Evolutionary conservation across 176 grass and related monocot genomes (phyloP).

Genomic region (Paspalum notatum): DNA sequence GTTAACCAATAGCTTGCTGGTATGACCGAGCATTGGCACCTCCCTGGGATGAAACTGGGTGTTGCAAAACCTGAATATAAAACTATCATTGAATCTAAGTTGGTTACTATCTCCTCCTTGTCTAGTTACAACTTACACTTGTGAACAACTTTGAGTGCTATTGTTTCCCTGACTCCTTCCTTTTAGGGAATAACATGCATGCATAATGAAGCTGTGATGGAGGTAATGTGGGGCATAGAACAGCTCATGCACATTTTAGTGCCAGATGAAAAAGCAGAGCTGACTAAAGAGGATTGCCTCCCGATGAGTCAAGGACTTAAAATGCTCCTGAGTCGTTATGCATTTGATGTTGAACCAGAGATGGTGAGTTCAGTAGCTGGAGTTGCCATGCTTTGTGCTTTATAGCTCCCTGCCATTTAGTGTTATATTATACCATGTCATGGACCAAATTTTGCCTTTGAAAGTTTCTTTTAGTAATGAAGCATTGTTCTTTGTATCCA

Average conservation of each 20-base stretch:
- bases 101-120: not conserved
- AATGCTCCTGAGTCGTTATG: not conserved
- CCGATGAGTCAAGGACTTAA: not conserved
- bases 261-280: not conserved
- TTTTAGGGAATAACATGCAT: not conserved
- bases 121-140: not conserved
- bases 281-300: not conserved
- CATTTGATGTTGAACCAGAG: not conserved
- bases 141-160: not conserved
- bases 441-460: not conserved
- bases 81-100: too few relatives aligned
- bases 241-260: not conserved
- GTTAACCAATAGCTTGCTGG: too few relatives aligned
- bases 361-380: not conserved
- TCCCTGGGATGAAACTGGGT: too few relatives aligned
- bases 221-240: not conserved
- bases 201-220: not conserved
- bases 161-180: not conserved
- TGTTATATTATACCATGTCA: not conserved
- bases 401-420: not conserved
- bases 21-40: too few relatives aligned
- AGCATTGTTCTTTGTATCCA: slow-evolving; percentile 12
- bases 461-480: not conserved
- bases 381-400: not conserved
- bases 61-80: too few relatives aligned